Evolutionary conservation across 2,329 filamentous ascomycete genomes (phyloP), one percentile per base, ranked within the genome.

Genomic region (Corynespora cassiicola): DNA sequence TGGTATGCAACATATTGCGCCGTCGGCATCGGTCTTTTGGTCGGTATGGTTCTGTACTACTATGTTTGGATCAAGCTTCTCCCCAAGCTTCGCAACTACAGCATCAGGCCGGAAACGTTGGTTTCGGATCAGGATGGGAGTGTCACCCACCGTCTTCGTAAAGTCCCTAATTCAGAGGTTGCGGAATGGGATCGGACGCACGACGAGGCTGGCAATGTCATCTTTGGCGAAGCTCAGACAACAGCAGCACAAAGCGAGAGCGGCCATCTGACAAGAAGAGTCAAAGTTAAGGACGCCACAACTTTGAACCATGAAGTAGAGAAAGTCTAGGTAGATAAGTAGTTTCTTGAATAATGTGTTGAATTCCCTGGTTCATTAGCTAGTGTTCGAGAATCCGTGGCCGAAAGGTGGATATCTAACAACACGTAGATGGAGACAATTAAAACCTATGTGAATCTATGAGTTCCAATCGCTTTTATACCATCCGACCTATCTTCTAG

Each of bases 1-100:
- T 89, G 82, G 80, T 90, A 88, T 48, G 85, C 76, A 1, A 88
- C 84, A 0, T 88, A 88, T 51, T 77, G 79, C 14, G 78, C 82
- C 0, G 77, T 81, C 1, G 84, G 85, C 0, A 76, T 88, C 40
- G 82, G 42, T 3, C 37, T 65, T 11, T 37, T 63, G 7, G 26
- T 50, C 1, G 47, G 32, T 3, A 54, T 53, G 39, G 53, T 28
- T 6, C 1, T 47, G 6, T 65, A 65, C 34, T 65, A 63, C 31
- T 50, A 36, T 12, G 9, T 56, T 1, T 66, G 63, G 63, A 54
- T 65, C 7, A 50, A 56, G 20, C 11, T 55, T 3, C 29, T 66
- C 15, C 60, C 62, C 0, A 49, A 45, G 21, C 34, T 52, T 16
- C 43, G 50, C 4, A 45, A 56, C 0, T 61, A 63, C 23, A 36